A percentile compares a stretch with the other conserved stretches of the same genome.
Evolutionary conservation across 805 yeast genomes (phyloP).

Genomic region (Zygosaccharomyces lentus): DNA sequence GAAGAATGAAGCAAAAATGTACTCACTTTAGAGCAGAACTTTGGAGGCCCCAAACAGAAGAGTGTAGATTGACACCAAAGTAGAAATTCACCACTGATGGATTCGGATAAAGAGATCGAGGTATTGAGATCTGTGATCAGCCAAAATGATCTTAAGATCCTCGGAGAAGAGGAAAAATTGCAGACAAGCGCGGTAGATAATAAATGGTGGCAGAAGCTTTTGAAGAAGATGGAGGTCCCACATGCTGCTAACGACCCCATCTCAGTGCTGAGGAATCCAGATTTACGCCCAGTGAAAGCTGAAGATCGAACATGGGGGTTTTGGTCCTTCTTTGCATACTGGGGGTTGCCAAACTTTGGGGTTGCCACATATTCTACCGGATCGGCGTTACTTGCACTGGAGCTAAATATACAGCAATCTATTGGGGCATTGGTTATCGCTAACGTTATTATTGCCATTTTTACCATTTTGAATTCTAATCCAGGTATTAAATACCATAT

Average conservation of each 20-base stretch:
- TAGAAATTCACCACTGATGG: background rate
- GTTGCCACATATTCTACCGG: conserved; percentile 39
- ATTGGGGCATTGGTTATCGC: conserved; percentile 31
- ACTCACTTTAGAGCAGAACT: no score
- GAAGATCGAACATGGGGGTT: conserved; percentile 38
- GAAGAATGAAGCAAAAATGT: no score
- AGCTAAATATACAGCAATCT: conserved; percentile 29
- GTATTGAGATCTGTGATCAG: background rate
- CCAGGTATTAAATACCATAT: conserved; percentile 35
- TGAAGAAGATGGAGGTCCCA: conserved; percentile 27
- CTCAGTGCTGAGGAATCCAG: conserved; percentile 36
- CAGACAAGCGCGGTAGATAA: background rate
- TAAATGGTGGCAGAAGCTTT: conserved; percentile 2
- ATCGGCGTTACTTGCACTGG: conserved; percentile 27
- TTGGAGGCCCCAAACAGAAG: no score
- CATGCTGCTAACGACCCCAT: conserved; percentile 27
- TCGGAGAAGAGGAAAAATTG: background rate
- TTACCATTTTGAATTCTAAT: conserved; percentile 26
- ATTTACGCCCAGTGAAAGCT: conserved; percentile 38
- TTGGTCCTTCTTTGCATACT: conserved; percentile 35
- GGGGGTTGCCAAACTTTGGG: conserved; percentile 38
- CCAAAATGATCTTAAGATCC: background rate
- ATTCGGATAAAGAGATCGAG: background rate
- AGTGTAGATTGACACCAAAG: background rate
- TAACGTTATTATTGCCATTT: conserved; percentile 18